These are phyloP conservation scores for Xylariaceae sp. DNA, from an alignment of 2,329 filamentous ascomycete species.

Conservation along the genomic window DNA sequence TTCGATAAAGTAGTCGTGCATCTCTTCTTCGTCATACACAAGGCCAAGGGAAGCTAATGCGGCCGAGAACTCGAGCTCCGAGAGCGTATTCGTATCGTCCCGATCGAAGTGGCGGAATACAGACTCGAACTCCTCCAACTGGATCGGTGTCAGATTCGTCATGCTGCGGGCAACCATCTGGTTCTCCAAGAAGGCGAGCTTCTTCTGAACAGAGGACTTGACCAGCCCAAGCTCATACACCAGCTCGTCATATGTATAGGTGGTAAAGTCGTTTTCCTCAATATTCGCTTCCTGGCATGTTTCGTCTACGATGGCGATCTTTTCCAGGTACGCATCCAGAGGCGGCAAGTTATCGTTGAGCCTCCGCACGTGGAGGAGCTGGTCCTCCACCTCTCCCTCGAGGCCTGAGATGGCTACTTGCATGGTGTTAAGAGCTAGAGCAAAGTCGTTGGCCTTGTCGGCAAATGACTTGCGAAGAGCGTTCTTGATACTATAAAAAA, in stretches of 20 bases:
- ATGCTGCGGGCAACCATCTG: constrained; percentile 97
- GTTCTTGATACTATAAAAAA: constrained; percentile 87
- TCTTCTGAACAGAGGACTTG: constrained; percentile 89
- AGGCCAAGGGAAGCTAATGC: constrained; percentile 91
- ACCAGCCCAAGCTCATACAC: constrained; percentile 90
- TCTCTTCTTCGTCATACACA: constrained; percentile 95
- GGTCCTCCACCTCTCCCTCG: constrained; percentile 94
- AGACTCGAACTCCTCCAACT: constrained; percentile 96
- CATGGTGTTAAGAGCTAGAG: constrained; percentile 88
- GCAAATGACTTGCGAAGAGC: constrained; percentile 86
- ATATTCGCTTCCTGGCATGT: constrained; percentile 96
- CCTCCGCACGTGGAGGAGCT: constrained; percentile 78
- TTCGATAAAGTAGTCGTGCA: constrained; percentile 90
- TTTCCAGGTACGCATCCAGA: constrained; percentile 83
- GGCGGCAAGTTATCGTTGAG: constrained; percentile 81
- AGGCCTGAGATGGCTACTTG: constrained; percentile 93
- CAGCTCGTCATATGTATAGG: constrained; percentile 95
- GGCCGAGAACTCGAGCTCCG: constrained; percentile 92
- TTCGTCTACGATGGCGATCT: constrained; percentile 77
- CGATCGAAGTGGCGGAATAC: constrained; percentile 98
- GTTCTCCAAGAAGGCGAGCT: constrained; percentile 93
- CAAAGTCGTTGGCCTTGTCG: constrained; percentile 98
- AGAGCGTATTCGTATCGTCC: constrained; percentile 81
- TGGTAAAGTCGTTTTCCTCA: constrained; percentile 99
- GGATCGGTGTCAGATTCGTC: constrained; percentile 97